A percentile compares a stretch with the other conserved stretches of the same genome.
These are phyloP conservation scores for Monilinia aucupariae DNA, from an alignment of 2,329 filamentous ascomycete genomes.

Conservation along the genomic window DNA sequence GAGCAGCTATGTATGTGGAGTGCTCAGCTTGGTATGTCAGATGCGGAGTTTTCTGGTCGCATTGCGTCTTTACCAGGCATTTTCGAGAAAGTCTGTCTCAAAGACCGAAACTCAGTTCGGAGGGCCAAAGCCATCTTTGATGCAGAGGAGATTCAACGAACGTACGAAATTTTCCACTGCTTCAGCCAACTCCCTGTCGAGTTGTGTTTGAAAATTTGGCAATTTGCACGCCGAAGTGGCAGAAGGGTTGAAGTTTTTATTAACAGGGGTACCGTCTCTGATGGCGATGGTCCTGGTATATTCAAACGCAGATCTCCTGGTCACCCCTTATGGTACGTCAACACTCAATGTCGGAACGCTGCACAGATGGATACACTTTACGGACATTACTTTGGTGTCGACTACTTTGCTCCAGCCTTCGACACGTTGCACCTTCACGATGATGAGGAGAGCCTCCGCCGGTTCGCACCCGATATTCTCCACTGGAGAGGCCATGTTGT, in stretches of 20 bases:
- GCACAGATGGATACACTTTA: neutral
- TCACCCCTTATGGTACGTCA: neutral
- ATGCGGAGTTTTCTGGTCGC: neutral
- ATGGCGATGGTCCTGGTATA: neutral
- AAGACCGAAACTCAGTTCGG: neutral
- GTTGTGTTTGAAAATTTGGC: conserved; percentile 2
- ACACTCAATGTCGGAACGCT: neutral
- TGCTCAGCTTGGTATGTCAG: too few species aligned
- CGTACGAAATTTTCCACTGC: neutral
- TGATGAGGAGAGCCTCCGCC: neutral
- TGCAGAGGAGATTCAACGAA: neutral
- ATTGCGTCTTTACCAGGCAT: neutral
- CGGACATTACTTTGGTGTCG: neutral
- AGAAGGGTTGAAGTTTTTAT: neutral
- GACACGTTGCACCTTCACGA: conserved; percentile 7
- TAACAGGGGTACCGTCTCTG: neutral
- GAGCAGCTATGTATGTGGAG: too few species aligned
- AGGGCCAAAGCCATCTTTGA: neutral
- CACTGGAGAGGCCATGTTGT: neutral
- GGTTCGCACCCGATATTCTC: neutral
- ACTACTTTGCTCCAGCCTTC: neutral
- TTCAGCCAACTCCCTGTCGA: neutral
- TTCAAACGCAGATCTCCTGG: neutral
- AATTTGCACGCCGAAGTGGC: neutral
- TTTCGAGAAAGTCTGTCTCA: neutral